Percentiles rank a stretch among this genome's conserved stretches.
phyloP scores from a whole-genome alignment of 2,329 filamentous ascomycete species.

The Sporothrix dimorphospora region DNA sequence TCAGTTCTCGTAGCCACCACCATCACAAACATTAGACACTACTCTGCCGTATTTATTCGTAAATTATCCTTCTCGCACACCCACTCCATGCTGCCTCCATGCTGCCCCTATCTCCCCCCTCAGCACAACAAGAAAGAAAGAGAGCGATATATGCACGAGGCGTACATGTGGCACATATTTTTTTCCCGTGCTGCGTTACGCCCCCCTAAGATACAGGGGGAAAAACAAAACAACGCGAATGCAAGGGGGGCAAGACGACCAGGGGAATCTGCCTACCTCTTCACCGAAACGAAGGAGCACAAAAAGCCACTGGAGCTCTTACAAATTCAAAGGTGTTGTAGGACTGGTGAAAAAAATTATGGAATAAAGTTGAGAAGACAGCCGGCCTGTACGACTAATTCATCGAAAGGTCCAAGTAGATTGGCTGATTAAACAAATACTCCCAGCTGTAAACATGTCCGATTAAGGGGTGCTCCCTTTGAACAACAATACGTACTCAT shows the following conservation, averaged over 20 bases:
- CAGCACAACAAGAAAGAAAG: background rate
- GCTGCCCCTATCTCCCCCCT: background rate
- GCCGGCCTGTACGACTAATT: too few relatives aligned
- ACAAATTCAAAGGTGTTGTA: background rate
- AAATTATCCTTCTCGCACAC: background rate
- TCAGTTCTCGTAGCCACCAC: background rate
- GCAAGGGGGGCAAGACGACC: background rate
- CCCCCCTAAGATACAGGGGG: background rate
- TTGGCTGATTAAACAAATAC: too few relatives aligned
- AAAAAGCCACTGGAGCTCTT: background rate
- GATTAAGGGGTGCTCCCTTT: too few relatives aligned
- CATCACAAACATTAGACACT: background rate
- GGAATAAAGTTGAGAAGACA: too few relatives aligned
- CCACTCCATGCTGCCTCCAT: background rate
- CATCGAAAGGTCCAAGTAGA: too few relatives aligned
- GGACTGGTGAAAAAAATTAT: too few relatives aligned
- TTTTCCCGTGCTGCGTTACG: background rate
- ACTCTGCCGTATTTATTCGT: background rate
- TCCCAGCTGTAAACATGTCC: background rate
- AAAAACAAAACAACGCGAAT: background rate
- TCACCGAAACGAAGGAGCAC: background rate
- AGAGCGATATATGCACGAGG: background rate
- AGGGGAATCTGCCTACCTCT: background rate
- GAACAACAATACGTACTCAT: too few relatives aligned
- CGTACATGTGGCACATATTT: constrained; percentile 9